phyloP scores from a whole-genome alignment of 768 basidiomycete species.

The Brasilioporus rufonigricans region DNA sequence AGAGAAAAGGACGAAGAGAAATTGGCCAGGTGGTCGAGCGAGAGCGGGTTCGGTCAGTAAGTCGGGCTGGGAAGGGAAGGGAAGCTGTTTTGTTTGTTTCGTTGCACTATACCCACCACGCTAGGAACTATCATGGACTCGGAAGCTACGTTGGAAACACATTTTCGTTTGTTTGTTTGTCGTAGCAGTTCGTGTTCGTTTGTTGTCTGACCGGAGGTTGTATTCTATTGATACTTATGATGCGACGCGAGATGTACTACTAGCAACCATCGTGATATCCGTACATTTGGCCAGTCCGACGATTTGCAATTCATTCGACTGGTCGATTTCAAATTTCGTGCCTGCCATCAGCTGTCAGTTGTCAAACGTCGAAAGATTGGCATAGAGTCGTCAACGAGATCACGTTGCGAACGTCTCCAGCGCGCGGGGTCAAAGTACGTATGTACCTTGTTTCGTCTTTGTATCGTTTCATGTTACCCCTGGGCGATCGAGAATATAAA shows the following conservation, averaged over 20 bases:
- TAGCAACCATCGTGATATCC: too few species aligned
- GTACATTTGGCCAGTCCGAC: background rate
- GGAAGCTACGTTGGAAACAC: background rate
- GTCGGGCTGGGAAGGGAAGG: background rate
- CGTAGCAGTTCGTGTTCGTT: background rate
- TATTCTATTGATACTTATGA: background rate
- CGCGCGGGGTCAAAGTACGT: too few species aligned
- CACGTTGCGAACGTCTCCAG: background rate
- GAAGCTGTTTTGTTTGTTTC: background rate
- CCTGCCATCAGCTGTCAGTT: background rate
- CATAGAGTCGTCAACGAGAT: background rate
- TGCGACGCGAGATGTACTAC: background rate
- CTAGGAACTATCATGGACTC: constrained; percentile 4
- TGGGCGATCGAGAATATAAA: too few species aligned
- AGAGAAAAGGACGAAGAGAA: constrained; percentile 53
- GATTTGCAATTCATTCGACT: background rate
- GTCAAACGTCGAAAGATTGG: background rate
- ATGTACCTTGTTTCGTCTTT: constrained; percentile 4
- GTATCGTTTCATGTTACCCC: background rate
- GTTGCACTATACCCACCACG: constrained; percentile 2
- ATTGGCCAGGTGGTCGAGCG: constrained; percentile 40
- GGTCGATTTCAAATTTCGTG: background rate
- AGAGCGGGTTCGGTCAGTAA: constrained; percentile 38
- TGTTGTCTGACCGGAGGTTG: background rate
- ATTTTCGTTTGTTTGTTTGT: background rate